Base-by-base conservation (phyloP, 768 basidiomycete genomes). In the Lactarius deliciosus region DNA sequence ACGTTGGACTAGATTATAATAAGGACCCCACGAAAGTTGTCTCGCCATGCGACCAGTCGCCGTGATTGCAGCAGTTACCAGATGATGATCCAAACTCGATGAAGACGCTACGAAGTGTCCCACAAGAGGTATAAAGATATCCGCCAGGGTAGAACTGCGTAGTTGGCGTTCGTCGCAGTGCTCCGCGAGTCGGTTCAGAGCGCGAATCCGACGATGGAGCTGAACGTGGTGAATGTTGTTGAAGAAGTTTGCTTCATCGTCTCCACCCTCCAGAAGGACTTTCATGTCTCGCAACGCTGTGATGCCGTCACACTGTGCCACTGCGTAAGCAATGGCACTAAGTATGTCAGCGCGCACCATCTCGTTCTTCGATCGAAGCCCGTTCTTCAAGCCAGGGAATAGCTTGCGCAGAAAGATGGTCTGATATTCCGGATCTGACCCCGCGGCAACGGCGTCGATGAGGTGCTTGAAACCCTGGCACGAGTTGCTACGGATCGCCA, bases 171-270 rank as follows among this genome's bases (percentile, higher is more conserved):
- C 84, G 10, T 86, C 83, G 67, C 88, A 89, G 63, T 87, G 83
- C 60, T 95, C 94, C 6, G 85, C 86, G 22, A 98, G 83, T n/a
- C 94, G 82, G 16, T 91, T 85, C 34, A 97, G 81, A 3, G 96
- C 96, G 66, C 96, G 80, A 1, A 88, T 87, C 28, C 96, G 87
- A 69, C 96, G 86, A 75, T 98, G 96, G 3, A 90, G 79, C 77
- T 99, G 97, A 54, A 98, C 85, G 74, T 99, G 97, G 61, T 90
- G 85, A 57, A 98, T 86, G 76, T 99, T 99, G 80, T 89, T 89
- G 84, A 99, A 98, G 79, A 98, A 96, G 74, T 90, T 95, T 38
- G 94, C 94, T 76, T 99, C 96, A 58, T 91, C 89, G 73, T 98
- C 95, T 1, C 93, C 96, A 20, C 82, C 86, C 9, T 91, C 92